Conservation (phyloP, 768 basidiomycete genomes). For the Dentipellis fragilis region DNA sequence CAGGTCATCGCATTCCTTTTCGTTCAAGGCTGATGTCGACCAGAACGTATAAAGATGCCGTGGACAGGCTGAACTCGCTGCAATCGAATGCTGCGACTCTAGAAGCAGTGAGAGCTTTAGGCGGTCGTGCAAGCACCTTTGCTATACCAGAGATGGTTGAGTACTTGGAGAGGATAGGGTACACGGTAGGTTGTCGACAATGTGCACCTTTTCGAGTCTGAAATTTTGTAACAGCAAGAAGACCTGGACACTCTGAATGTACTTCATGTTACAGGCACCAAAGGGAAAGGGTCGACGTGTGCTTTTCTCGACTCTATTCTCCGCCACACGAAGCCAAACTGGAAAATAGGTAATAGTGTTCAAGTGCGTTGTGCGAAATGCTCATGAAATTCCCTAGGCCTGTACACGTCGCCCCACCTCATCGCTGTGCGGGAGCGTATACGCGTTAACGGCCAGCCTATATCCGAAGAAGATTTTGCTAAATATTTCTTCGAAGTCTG, state of each 20-base stretch:
- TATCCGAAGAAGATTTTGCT: constrained; percentile 83
- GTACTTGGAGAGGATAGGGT: constrained; percentile 80
- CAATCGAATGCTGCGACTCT: constrained; percentile 93
- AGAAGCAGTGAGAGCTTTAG: constrained; percentile 70
- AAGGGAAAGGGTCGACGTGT: constrained; percentile 96
- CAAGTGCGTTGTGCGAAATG: neutral
- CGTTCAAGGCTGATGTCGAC: constrained; percentile 40
- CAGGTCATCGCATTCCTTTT: neutral
- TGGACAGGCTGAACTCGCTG: constrained; percentile 64
- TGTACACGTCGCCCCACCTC: constrained; percentile 96
- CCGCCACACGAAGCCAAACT: constrained; percentile 58
- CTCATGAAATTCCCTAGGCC: constrained; percentile 36
- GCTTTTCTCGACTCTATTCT: constrained; percentile 88
- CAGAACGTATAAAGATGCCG: constrained; percentile 62
- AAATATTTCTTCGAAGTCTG: constrained; percentile 95
- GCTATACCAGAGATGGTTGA: constrained; percentile 87
- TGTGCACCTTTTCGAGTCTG: too few relatives aligned
- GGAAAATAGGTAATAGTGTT: constrained; percentile 59
- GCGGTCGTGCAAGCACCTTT: constrained; percentile 43
- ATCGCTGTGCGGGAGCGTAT: constrained; percentile 94
- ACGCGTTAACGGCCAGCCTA: constrained; percentile 80
- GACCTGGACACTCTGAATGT: constrained; percentile 86
- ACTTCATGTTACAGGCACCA: constrained; percentile 94
- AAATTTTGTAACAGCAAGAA: constrained; percentile 39
- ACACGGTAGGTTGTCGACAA: constrained; percentile 44